Percentiles rank a stretch among this genome's conserved stretches.
These are phyloP conservation scores for Epithemia pelagica DNA, from an alignment of 108 stramenopile genomes.

Conservation along the genomic window DNA sequence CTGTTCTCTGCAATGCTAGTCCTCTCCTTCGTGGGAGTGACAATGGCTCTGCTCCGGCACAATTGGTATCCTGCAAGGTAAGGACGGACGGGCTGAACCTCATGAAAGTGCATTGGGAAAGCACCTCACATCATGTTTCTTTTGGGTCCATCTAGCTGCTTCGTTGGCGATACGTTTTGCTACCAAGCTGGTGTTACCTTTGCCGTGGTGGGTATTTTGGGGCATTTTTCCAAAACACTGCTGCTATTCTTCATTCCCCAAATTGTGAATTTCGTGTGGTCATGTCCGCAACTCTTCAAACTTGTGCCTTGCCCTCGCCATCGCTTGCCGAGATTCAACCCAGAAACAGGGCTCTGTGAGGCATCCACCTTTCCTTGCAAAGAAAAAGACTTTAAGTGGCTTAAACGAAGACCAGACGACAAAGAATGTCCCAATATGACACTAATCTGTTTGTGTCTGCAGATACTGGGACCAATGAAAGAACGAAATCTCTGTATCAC, in stretches of 20 bases:
- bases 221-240: constrained; percentile 97
- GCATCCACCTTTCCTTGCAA: constrained; percentile 70
- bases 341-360: constrained; percentile 65
- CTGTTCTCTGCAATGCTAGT: constrained; percentile 82
- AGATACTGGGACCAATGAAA: constrained; percentile 82
- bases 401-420: constrained; percentile 30
- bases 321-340: constrained; percentile 85
- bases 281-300: constrained; percentile 94
- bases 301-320: constrained; percentile 94
- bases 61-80: constrained; percentile 93
- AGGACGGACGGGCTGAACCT: too few relatives aligned
- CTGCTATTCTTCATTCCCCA: constrained; percentile 96
- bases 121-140: too few relatives aligned
- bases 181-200: constrained; percentile 99
- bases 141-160: too few relatives aligned
- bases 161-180: constrained; percentile 98
- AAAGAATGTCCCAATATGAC: constrained; percentile 86
- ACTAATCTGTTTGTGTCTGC: constrained; percentile 84
- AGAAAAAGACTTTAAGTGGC: constrained; percentile 25
- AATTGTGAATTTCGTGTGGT: constrained; percentile 91
- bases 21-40: constrained; percentile 77
- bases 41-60: constrained; percentile 74
- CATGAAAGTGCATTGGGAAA: too few relatives aligned
- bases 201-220: constrained; percentile 90
- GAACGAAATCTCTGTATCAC: constrained; percentile 71